Conservation (phyloP, 2,329 filamentous ascomycete genomes). For the Colletotrichum salicis region DNA sequence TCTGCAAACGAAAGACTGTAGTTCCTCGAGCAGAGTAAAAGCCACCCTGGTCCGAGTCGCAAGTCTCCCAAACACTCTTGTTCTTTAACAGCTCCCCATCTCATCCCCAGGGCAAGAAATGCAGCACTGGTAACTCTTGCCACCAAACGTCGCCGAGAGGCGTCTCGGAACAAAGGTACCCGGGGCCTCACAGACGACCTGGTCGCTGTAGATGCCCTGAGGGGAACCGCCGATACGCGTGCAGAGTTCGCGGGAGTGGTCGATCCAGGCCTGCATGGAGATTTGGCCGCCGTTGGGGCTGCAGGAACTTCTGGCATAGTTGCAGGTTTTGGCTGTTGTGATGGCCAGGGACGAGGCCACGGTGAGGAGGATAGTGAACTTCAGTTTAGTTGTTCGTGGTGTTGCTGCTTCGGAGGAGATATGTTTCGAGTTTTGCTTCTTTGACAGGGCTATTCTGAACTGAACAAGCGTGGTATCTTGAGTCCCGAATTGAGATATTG, state of each 20-base stretch:
- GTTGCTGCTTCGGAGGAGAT: background rate
- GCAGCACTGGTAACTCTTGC: background rate
- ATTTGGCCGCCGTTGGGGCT: background rate
- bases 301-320: background rate
- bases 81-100: background rate
- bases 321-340: background rate
- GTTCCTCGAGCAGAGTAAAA: background rate
- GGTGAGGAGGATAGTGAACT: background rate
- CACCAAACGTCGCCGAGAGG: background rate
- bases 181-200: background rate
- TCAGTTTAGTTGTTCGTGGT: background rate
- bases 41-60: background rate
- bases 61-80: background rate
- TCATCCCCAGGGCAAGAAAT: background rate
- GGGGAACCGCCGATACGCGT: background rate
- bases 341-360: background rate
- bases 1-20: background rate
- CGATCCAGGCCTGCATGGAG: background rate
- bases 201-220: background rate
- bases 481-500: background rate
- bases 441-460: background rate
- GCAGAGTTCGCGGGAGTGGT: background rate
- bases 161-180: background rate
- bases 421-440: background rate
- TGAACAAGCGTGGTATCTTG: background rate